These are phyloP conservation scores for Ceratocystis lukuohia DNA, from an alignment of 2,329 filamentous ascomycete species.

Conservation along the genomic window DNA sequence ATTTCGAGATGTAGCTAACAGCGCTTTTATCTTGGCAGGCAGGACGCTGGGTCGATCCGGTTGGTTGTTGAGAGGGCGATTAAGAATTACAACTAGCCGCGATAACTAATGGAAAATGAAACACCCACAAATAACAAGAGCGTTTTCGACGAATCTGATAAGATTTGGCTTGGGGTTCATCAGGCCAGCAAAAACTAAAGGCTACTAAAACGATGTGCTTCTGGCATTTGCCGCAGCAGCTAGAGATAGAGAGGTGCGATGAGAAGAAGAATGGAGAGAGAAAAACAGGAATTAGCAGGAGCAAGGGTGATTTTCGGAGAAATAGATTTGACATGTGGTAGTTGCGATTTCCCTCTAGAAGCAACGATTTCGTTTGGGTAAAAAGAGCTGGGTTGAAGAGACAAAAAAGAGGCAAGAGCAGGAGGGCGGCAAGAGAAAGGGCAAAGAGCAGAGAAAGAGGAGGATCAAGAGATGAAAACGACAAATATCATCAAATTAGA, in stretches of 20 bases:
- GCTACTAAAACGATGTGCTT: too few species aligned
- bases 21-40: not conserved
- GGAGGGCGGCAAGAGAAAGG: not conserved
- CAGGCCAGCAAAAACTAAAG: not conserved
- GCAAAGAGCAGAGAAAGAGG: not conserved
- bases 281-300: not conserved
- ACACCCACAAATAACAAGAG: not conserved
- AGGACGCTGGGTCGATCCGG: not conserved
- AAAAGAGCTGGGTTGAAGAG: not conserved
- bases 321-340: conserved; percentile 7
- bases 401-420: not conserved
- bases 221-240: not conserved
- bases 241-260: not conserved
- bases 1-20: not conserved
- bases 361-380: too few species aligned
- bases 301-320: conserved; percentile 7
- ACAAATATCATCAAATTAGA: not conserved
- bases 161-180: not conserved
- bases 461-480: not conserved
- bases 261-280: not conserved
- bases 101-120: not conserved
- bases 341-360: not conserved
- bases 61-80: not conserved
- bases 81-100: not conserved
- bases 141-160: not conserved